Conservation (phyloP, 2,329 filamentous ascomycete species). For the Hymenoscyphus scutula region DNA sequence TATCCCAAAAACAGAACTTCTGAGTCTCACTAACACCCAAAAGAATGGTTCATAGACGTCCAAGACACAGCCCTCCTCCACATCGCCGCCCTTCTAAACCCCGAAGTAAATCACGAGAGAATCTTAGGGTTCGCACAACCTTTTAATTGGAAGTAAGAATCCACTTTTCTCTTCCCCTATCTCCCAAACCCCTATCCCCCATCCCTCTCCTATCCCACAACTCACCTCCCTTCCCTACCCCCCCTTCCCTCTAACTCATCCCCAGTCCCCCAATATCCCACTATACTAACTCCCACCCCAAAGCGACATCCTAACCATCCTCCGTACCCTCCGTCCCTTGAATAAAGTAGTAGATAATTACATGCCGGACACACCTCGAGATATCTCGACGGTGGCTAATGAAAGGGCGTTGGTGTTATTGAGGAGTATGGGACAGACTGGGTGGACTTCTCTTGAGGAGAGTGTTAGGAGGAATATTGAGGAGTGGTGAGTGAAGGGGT, state of each 20-base stretch:
- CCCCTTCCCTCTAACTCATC: too few species aligned
- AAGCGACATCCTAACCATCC: conserved; percentile 25
- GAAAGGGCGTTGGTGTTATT: conserved; percentile 21
- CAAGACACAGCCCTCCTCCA: conserved; percentile 35
- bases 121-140: conserved; percentile 28
- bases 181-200: too few species aligned
- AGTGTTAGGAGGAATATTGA: conserved; percentile 10
- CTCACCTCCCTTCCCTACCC: too few species aligned
- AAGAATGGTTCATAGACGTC: conserved; percentile 29
- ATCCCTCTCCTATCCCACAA: too few species aligned
- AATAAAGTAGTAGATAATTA: conserved; percentile 23
- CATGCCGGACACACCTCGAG: conserved; percentile 13
- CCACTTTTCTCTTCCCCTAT: background rate
- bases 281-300: background rate
- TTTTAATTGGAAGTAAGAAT: conserved; percentile 29
- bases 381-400: conserved; percentile 21
- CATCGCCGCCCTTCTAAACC: conserved; percentile 31
- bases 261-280: too few species aligned
- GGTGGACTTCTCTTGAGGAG: conserved; percentile 25
- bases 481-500: conserved; percentile 6
- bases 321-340: conserved; percentile 28
- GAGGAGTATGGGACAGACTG: conserved; percentile 20
- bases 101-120: conserved; percentile 26
- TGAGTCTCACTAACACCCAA: too few species aligned
- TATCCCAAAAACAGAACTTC: too few species aligned